phyloP scores from a whole-genome alignment of 306 rosid species.

The Bauhinia variegata region DNA sequence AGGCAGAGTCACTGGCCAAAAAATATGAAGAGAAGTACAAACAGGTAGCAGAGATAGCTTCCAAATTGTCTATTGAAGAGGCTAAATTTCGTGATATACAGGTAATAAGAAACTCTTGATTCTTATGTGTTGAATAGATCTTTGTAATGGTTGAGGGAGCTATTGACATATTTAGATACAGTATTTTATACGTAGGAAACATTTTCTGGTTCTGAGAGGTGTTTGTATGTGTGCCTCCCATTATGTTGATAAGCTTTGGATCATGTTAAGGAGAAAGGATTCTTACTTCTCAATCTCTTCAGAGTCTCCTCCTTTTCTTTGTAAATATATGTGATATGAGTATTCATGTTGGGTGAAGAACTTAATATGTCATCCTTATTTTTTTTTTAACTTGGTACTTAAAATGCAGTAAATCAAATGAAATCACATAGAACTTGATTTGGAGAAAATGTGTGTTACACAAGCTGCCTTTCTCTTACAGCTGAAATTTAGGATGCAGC shows the following conservation, averaged over 20 bases:
- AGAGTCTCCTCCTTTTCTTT: not conserved
- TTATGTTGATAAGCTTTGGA: slow-evolving; percentile 5
- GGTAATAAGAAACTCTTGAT: slow-evolving; percentile 51
- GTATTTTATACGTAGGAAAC: slow-evolving; percentile 4
- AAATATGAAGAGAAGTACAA: slow-evolving; percentile 94
- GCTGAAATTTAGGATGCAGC: not conserved
- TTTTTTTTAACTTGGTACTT: not conserved
- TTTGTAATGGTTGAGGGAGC: slow-evolving; percentile 5
- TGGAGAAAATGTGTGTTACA: no score
- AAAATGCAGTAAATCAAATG: not conserved
- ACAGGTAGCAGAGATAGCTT: slow-evolving; percentile 90
- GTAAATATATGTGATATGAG: not conserved
- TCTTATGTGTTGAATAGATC: slow-evolving; percentile 23
- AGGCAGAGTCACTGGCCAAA: slow-evolving; percentile 79
- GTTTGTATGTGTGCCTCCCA: not conserved
- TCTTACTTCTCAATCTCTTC: not conserved
- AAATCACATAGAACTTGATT: not conserved
- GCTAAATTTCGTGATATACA: slow-evolving; percentile 88
- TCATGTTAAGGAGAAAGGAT: not conserved
- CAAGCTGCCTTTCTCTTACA: not conserved
- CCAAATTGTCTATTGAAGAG: slow-evolving; percentile 87
- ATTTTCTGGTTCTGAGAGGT: slow-evolving; percentile 2
- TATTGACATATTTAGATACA: slow-evolving; percentile 27
- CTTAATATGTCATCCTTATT: not conserved
- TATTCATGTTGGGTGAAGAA: not conserved